Conservation (phyloP, 768 basidiomycete species). For the Psilocybe azurescens region DNA sequence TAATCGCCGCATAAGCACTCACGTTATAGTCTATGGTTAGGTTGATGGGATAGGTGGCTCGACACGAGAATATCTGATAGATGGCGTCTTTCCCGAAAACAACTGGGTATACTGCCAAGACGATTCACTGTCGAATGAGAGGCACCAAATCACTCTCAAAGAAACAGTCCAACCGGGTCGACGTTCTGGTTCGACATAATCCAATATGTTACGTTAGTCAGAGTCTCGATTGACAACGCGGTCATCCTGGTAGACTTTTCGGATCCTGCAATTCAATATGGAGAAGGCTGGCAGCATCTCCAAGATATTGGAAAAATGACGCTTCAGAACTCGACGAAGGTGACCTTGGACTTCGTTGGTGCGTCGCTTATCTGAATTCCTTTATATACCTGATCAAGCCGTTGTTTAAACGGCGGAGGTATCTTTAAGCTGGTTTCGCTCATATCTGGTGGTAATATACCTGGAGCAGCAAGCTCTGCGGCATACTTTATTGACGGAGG, state of each 20-base stretch:
- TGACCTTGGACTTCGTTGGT: not conserved
- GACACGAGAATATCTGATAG: too few species aligned
- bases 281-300: constrained; percentile 7
- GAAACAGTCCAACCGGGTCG: constrained; percentile 6
- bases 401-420: not conserved
- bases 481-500: constrained; percentile 21
- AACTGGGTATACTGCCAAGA: constrained; percentile 6
- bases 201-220: constrained; percentile 12
- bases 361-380: not conserved
- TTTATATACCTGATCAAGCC: not conserved
- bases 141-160: constrained; percentile 10
- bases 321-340: not conserved
- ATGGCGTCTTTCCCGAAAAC: constrained; percentile 1
- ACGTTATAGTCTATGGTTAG: not conserved
- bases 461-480: constrained; percentile 5
- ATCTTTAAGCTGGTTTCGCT: constrained; percentile 1
- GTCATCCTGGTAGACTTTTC: constrained; percentile 6
- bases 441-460: not conserved
- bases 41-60: not conserved
- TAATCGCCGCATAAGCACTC: not conserved
- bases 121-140: constrained; percentile 5
- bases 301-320: constrained; percentile 2
- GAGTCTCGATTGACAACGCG: constrained; percentile 9
- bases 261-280: constrained; percentile 9
- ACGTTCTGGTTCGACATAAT: constrained; percentile 20